Conservation (phyloP, 2,329 filamentous ascomycete genomes). For the Alternaria brassicicola region DNA sequence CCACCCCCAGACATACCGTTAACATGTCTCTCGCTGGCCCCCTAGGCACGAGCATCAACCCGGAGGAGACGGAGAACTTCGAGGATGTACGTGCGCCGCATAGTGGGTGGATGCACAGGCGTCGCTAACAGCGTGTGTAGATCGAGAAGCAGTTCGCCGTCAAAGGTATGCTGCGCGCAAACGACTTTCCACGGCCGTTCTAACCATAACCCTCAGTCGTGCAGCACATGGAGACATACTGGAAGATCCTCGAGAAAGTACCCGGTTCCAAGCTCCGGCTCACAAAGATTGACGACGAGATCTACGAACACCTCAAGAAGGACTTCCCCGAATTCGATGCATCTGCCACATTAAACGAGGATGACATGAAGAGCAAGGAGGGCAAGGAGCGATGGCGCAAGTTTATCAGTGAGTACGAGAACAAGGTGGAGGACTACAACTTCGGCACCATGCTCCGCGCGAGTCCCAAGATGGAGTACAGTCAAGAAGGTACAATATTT, state of each 20-base stretch:
- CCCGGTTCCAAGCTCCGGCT: slow-evolving; percentile 87
- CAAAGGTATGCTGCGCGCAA: slow-evolving; percentile 66
- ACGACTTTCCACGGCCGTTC: not conserved
- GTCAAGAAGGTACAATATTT: slow-evolving; percentile 88
- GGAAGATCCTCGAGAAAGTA: slow-evolving; percentile 90
- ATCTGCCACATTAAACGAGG: slow-evolving; percentile 79
- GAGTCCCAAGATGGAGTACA: slow-evolving; percentile 82
- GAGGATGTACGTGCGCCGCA: slow-evolving; percentile 63
- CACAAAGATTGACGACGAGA: slow-evolving; percentile 94
- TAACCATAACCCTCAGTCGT: slow-evolving; percentile 63
- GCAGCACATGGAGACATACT: slow-evolving; percentile 96
- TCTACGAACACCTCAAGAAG: slow-evolving; percentile 82
- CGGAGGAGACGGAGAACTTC: slow-evolving; percentile 70
- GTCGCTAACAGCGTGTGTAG: slow-evolving; percentile 55
- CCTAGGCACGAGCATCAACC: slow-evolving; percentile 41
- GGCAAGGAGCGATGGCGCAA: slow-evolving; percentile 95
- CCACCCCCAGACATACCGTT: not conserved
- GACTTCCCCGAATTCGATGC: slow-evolving; percentile 95
- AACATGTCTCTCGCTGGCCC: slow-evolving; percentile 46
- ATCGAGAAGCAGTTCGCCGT: slow-evolving; percentile 99
- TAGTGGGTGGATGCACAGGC: not conserved
- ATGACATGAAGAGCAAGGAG: slow-evolving; percentile 95
- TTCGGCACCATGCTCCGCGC: slow-evolving; percentile 92
- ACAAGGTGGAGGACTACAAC: slow-evolving; percentile 95
- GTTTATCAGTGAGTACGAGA: slow-evolving; percentile 93